Evolutionary conservation across 1,284 basidiomycete species (phyloP).

Genomic region (Marasmius tenuissimus): DNA sequence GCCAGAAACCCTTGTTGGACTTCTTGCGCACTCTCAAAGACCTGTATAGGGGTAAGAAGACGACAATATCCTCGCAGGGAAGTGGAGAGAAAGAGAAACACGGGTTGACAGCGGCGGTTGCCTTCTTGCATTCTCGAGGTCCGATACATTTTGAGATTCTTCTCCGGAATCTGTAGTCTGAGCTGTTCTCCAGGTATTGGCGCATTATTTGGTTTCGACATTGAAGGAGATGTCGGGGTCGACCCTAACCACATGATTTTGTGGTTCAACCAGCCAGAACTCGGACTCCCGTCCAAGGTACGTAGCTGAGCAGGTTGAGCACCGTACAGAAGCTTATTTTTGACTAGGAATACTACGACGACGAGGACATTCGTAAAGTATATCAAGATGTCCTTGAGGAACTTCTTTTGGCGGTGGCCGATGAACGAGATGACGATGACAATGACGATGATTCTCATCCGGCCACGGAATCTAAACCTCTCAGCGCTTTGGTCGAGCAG

Average conservation of each 20-base stretch:
- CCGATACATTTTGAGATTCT: conserved; percentile 15
- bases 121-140: conserved; percentile 88
- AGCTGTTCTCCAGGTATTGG: conserved; percentile 55
- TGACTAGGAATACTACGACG: conserved; percentile 85
- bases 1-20: conserved; percentile 59
- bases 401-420: conserved; percentile 64
- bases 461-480: not conserved
- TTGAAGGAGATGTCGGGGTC: conserved; percentile 89
- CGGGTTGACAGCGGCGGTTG: conserved; percentile 77
- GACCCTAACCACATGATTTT: conserved; percentile 87
- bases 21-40: conserved; percentile 57
- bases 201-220: conserved; percentile 74
- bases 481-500: conserved; percentile 13
- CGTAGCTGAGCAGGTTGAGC: not conserved
- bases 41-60: conserved; percentile 47
- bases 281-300: conserved; percentile 90
- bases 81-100: conserved; percentile 28
- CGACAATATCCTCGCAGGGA: conserved; percentile 12
- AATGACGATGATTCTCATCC: conserved; percentile 6
- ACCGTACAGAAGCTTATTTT: conserved; percentile 7
- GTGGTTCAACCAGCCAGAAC: conserved; percentile 81
- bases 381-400: conserved; percentile 75
- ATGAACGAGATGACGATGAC: conserved; percentile 37
- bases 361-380: conserved; percentile 65
- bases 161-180: not conserved